Conservation (phyloP, 2,329 filamentous ascomycete genomes). For the Xylaria sp. region DNA sequence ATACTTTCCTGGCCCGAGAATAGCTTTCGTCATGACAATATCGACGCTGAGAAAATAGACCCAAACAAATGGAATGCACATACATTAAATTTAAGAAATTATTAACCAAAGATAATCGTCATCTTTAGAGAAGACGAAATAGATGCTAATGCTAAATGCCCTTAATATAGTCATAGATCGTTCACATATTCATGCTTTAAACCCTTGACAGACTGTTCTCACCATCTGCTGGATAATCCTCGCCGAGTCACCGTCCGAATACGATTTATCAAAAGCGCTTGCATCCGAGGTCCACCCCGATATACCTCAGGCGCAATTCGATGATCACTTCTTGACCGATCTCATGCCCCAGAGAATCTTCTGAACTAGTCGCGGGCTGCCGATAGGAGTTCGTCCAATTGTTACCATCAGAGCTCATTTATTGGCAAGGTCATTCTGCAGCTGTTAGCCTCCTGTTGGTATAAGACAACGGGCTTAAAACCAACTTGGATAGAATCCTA, state of each 20-base stretch:
- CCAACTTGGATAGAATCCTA: neutral
- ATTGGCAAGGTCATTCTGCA: neutral
- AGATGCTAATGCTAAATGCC: no score
- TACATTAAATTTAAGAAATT: no score
- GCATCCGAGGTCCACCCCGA: neutral
- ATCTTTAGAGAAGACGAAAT: no score
- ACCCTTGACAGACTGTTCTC: neutral
- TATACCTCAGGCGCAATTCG: no score
- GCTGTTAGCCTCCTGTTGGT: neutral
- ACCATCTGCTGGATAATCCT: neutral
- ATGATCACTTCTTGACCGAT: neutral
- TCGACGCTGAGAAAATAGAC: no score
- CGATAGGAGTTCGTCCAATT: neutral
- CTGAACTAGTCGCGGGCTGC: neutral
- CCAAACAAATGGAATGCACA: no score
- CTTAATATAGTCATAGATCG: no score
- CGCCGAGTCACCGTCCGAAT: neutral
- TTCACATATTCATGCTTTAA: neutral
- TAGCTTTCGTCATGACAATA: no score
- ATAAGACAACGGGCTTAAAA: neutral
- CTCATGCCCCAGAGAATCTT: neutral
- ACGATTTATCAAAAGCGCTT: neutral
- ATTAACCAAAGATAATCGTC: no score
- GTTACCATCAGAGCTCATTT: neutral
- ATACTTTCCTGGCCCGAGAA: no score